These are phyloP conservation scores for Nakazawaea ambrosiae DNA, from an alignment of 805 yeast species.

Conservation along the genomic window DNA sequence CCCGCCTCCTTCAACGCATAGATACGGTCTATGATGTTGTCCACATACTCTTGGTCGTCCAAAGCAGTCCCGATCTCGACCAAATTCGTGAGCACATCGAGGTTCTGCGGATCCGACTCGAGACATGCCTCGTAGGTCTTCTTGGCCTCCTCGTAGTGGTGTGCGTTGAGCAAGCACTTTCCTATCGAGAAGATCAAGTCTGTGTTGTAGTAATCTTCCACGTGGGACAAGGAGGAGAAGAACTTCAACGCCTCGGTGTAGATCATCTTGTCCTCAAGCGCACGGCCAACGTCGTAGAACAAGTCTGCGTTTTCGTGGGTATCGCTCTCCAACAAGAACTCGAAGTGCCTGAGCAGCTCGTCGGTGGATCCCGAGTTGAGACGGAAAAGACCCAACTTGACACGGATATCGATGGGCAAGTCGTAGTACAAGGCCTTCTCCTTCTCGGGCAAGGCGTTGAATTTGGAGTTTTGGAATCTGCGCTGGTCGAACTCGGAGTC, in stretches of 20 bases:
- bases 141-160: conserved; percentile 60
- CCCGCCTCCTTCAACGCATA: conserved; percentile 20
- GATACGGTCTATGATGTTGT: conserved; percentile 29
- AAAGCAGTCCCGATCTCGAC: conserved; percentile 71
- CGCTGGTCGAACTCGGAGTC: conserved; percentile 84
- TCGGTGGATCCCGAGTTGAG: conserved; percentile 52
- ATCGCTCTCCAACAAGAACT: conserved; percentile 46
- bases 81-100: conserved; percentile 68
- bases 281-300: conserved; percentile 67
- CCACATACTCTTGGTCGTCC: conserved; percentile 46
- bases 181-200: conserved; percentile 60
- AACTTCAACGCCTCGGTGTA: conserved; percentile 72
- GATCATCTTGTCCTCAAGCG: conserved; percentile 59
- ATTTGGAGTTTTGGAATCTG: conserved; percentile 41
- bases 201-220: conserved; percentile 43
- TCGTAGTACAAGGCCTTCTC: conserved; percentile 34
- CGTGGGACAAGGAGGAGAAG: conserved; percentile 46
- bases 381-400: conserved; percentile 71
- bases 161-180: conserved; percentile 68
- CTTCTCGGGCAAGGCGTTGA: conserved; percentile 30
- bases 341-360: conserved; percentile 72
- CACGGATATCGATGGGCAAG: conserved; percentile 83
- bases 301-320: conserved; percentile 65
- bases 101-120: conserved; percentile 49
- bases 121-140: conserved; percentile 49